Base-by-base conservation (phyloP, 2,329 filamentous ascomycete genomes). In the Beauveria caledonica region DNA sequence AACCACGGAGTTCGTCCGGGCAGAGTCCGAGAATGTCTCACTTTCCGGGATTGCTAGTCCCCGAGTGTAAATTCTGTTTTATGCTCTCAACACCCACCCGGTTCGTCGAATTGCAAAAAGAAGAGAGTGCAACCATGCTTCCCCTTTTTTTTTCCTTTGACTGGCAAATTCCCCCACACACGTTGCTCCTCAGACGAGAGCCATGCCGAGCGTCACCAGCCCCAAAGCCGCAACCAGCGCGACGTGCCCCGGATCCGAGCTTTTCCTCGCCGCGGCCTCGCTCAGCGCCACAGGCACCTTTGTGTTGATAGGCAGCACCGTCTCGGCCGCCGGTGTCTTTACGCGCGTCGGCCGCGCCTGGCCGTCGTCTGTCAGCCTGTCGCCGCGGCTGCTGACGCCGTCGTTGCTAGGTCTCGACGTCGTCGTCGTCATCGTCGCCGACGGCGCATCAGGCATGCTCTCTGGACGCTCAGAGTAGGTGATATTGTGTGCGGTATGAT, bases 261-360 rank as follows among this genome's bases (percentile, higher is more conserved):
- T 9, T 1, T 29, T 54, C 29, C 29, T 60, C 19, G 15, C 15
- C 10, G 25, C 50, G 11, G 29, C 50, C 3, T 15, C 23, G 42
- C 58, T 60, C 29, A 23, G n/a, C 2, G 45, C 52, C 9, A 55
- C 58, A 17, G 58, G 58, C 23, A 60, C 52, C 45, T 60, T 60
- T 15, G 58, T 60, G 13, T 60, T 44, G 3, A 44, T 55, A 11
- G 51, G 58, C 51, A 45, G 39, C 21, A 56, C 23, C 58, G 49
- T 54, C 52, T 59, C 48, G 8, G 45, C 36, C 21, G 58, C 58
- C 9, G 58, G 58, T 52, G 58, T 60, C 58, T 60, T 60, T 10
- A 55, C 36, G 8, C 19, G 17, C 8, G 58, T 60, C n/a, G 58
- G 58, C 1, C 58, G 50, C 36, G 36, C 45, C 29, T 53, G 44